Base-by-base conservation (phyloP, 2,329 filamentous ascomycete species). In the Fusarium neocosmosporiellum region DNA sequence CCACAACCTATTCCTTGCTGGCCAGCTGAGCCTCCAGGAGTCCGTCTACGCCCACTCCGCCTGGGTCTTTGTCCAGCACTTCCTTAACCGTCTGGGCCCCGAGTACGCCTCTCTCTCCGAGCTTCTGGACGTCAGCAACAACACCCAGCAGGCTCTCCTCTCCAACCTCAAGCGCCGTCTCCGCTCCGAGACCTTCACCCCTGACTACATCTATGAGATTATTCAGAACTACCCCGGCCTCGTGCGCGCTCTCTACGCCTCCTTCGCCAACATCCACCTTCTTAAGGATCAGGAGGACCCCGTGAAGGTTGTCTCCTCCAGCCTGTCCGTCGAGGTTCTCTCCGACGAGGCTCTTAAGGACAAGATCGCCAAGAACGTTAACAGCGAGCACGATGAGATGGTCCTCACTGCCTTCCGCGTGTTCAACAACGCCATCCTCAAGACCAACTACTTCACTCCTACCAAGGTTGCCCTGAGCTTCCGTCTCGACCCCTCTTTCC, bases 391-490 rank as follows among this genome's bases (percentile, higher is more conserved):
- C 83, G 95, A 99, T 80, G 93, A 96, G 81, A 97, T 98, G 92
- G 96, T 99, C 76, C 97, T 99, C 94, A 94, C 91, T 46, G 94
- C 95, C 18, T 98, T 99, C 90, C 91, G 94, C 63, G 92, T 96
- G 71, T 99, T 99, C 90, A 99, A 99, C 87, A 91, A 90, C 66
- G 91, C 93, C 54, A 92, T 98, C 53, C 88, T 98, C 75, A 99
- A 98, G 90, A 99, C 96, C 77, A 99, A 99, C 87, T 98, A 97
- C 87, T 92, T 91, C 81, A 99, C 96, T 1, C 96, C 96, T 0
- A 99, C 96, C 73, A 99, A 99, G 88, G 96, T 99, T 41, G 96
- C 96, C 11, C 89, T 99, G 76, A 98, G 95, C 86, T 99, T 99
- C 90, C 93, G 96, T 63, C 86, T 99, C 70, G 93, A 98, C 80